phyloP scores from a whole-genome alignment of 2,329 filamentous ascomycete species.

The Exophiala aquamarina region DNA sequence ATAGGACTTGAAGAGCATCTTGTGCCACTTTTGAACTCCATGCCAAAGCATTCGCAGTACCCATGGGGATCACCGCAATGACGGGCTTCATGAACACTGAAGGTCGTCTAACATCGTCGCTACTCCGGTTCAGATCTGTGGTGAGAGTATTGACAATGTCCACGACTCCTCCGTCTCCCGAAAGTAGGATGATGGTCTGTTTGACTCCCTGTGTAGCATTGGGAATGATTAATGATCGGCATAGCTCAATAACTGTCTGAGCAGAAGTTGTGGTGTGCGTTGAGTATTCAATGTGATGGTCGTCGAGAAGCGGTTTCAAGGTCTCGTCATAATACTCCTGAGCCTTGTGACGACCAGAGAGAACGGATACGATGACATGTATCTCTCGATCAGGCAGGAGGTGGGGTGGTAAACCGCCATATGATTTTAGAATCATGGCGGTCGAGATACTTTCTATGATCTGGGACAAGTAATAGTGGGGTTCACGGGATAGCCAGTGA shows the following conservation, averaged over 20 bases:
- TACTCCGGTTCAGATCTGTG: slow-evolving; percentile 26
- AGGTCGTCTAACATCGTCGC: slow-evolving; percentile 24
- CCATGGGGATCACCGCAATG: slow-evolving; percentile 56
- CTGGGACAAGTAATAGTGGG: too few relatives aligned
- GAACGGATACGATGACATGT: slow-evolving; percentile 68
- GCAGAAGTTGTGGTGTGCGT: slow-evolving; percentile 64
- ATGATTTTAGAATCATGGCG: not conserved
- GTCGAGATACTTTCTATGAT: too few relatives aligned
- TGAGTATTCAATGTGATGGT: slow-evolving; percentile 50
- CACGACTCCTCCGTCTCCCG: slow-evolving; percentile 82
- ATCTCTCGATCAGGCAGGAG: slow-evolving; percentile 29
- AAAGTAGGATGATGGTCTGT: slow-evolving; percentile 73
- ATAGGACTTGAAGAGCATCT: slow-evolving; percentile 40
- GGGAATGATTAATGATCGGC: slow-evolving; percentile 49
- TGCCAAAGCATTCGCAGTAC: slow-evolving; percentile 47
- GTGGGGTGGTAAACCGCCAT: slow-evolving; percentile 17
- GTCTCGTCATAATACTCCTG: slow-evolving; percentile 55
- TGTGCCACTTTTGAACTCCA: slow-evolving; percentile 24
- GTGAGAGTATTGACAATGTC: slow-evolving; percentile 74
- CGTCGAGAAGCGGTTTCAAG: slow-evolving; percentile 56
- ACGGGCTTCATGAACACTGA: slow-evolving; percentile 50
- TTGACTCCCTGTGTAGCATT: slow-evolving; percentile 47
- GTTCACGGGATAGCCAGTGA: too few relatives aligned
- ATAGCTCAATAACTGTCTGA: slow-evolving; percentile 65
- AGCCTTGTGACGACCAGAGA: slow-evolving; percentile 63